Percentiles rank a stretch among this genome's conserved stretches.
Conservation (phyloP, 306 rosid genomes). For the Benincasa hispida region DNA sequence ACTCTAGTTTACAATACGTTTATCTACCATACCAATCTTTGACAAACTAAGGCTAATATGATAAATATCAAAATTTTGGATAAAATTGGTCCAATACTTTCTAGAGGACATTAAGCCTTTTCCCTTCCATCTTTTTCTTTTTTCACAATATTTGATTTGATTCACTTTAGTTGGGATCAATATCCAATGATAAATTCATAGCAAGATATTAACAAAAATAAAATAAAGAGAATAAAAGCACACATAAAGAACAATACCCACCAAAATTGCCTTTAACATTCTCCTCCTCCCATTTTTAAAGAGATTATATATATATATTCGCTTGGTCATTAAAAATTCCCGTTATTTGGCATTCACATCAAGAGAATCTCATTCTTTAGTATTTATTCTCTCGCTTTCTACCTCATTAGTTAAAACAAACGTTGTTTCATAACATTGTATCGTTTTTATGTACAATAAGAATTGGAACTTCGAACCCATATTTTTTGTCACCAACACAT, state of each 20-base stretch:
- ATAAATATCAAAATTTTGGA: neutral
- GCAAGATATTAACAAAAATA: neutral
- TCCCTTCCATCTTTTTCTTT: neutral
- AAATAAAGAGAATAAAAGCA: neutral
- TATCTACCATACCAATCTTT: neutral
- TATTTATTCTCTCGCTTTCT: too few relatives aligned
- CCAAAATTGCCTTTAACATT: neutral
- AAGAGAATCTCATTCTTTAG: too few relatives aligned
- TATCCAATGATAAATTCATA: neutral
- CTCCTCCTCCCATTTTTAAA: neutral
- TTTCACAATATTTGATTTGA: neutral
- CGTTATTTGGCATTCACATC: neutral
- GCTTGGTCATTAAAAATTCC: neutral
- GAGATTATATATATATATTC: neutral
- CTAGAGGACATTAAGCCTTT: neutral
- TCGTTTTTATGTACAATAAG: too few relatives aligned
- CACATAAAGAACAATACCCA: conserved; percentile 1
- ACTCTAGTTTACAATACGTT: too few relatives aligned
- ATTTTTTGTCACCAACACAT: too few relatives aligned
- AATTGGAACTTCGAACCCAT: too few relatives aligned
- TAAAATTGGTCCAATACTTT: neutral
- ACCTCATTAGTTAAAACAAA: too few relatives aligned
- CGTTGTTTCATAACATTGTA: too few relatives aligned
- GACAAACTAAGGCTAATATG: neutral
- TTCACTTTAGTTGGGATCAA: neutral